phyloP scores from a whole-genome alignment of 495 filamentous ascomycete species.

The Hyaloscypha finlandica region DNA sequence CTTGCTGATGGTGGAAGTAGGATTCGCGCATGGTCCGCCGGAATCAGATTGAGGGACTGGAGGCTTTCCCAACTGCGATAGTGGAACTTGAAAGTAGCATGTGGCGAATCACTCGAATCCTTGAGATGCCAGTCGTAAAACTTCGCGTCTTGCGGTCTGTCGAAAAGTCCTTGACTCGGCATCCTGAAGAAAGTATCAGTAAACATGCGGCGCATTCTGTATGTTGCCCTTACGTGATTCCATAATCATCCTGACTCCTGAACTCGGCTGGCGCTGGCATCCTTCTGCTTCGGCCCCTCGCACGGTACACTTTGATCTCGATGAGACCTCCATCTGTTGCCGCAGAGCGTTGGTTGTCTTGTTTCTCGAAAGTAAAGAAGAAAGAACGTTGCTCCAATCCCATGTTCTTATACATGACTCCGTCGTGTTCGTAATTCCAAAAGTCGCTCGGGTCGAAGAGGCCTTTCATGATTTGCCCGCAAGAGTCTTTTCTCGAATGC shows the following conservation, averaged over 20 bases:
- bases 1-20: constrained; percentile 20
- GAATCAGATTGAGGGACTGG: constrained; percentile 21
- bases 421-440: constrained; percentile 25
- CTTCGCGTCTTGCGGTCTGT: constrained; percentile 47
- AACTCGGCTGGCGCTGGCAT: constrained; percentile 39
- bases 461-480: constrained; percentile 43
- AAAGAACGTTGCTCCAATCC: constrained; percentile 30
- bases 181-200: constrained; percentile 32
- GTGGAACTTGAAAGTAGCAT: constrained; percentile 48
- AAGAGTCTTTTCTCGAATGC: constrained; percentile 31
- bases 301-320: constrained; percentile 51
- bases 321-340: constrained; percentile 54
- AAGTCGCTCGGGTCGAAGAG: constrained; percentile 44
- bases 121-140: constrained; percentile 49
- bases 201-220: constrained; percentile 14
- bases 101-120: constrained; percentile 49
- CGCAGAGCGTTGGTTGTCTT: constrained; percentile 25
- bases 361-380: constrained; percentile 21
- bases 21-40: background rate
- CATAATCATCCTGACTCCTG: constrained; percentile 36
- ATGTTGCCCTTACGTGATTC: constrained; percentile 44
- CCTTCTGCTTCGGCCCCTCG: constrained; percentile 38
- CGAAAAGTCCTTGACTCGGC: constrained; percentile 46
- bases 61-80: constrained; percentile 44
- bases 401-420: constrained; percentile 29